phyloP scores from a whole-genome alignment of 345 rosid species.

The Lepidium aucheri region DNA sequence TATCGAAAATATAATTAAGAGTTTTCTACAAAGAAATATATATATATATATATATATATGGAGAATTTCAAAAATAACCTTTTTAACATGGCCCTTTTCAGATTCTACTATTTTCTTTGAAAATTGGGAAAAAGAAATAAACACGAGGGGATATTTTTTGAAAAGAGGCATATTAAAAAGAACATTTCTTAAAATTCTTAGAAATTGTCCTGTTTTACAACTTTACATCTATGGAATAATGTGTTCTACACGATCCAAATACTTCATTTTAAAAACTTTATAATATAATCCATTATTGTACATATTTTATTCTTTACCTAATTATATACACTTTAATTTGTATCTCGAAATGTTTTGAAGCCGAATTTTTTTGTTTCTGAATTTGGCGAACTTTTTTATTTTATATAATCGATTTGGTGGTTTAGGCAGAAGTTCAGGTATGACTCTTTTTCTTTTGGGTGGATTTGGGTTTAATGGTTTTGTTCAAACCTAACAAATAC shows the following conservation, averaged over 20 bases:
- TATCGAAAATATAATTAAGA: background rate
- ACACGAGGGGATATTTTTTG: no score
- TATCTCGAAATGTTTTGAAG: background rate
- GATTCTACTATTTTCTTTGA: no score
- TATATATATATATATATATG: no score
- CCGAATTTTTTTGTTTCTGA: background rate
- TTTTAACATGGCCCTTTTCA: no score
- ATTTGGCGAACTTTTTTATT: background rate
- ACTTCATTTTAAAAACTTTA: background rate
- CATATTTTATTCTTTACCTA: background rate
- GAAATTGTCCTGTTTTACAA: no score
- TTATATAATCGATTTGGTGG: background rate
- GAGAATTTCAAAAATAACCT: no score
- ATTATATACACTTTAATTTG: background rate
- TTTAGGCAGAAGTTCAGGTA: conserved; percentile 26
- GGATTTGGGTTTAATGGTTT: conserved; percentile 15
- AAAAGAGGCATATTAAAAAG: no score
- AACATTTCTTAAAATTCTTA: no score
- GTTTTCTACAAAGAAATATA: no score
- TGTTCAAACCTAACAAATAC: conserved; percentile 22
- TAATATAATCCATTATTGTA: background rate
- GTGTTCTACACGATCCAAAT: background rate
- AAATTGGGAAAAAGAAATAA: no score
- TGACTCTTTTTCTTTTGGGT: conserved; percentile 17
- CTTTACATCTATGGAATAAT: background rate